phyloP scores from a whole-genome alignment of 1,139 yeast genomes.

The Hanseniaspora uvarum region DNA sequence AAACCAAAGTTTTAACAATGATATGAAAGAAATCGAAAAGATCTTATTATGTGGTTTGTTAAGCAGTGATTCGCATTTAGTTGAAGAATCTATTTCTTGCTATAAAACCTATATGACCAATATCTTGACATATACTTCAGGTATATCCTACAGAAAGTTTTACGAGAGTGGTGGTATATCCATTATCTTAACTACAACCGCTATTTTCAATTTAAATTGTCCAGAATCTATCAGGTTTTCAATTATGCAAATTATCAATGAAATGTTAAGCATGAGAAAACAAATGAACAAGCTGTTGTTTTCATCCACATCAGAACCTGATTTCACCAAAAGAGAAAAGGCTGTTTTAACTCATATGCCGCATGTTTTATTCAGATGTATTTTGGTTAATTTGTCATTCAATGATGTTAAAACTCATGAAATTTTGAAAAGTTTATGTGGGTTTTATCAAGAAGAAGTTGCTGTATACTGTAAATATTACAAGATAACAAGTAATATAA shows the following conservation, averaged over 20 bases:
- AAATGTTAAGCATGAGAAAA: conserved; percentile 23
- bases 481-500: conserved; percentile 21
- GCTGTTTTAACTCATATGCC: conserved; percentile 25
- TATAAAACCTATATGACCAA: not conserved
- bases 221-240: conserved; percentile 23
- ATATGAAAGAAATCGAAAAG: conserved; percentile 8
- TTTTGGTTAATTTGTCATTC: conserved; percentile 42
- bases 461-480: conserved; percentile 23
- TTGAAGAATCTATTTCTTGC: conserved; percentile 8
- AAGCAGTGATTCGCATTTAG: not conserved
- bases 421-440: conserved; percentile 42
- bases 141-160: not conserved
- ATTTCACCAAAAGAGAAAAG: conserved; percentile 25
- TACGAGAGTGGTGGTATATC: conserved; percentile 4
- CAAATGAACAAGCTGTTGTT: conserved; percentile 19
- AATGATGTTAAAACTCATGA: conserved; percentile 50
- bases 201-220: conserved; percentile 9
- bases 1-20: not conserved
- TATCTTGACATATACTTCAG: not conserved
- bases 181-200: not conserved
- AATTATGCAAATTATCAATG: conserved; percentile 24
- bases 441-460: conserved; percentile 39
- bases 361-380: conserved; percentile 38
- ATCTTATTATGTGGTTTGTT: conserved; percentile 13
- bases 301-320: conserved; percentile 21